Conservation (phyloP, 1,139 yeast genomes). For the Zygosaccharomyces pseudobailii region DNA sequence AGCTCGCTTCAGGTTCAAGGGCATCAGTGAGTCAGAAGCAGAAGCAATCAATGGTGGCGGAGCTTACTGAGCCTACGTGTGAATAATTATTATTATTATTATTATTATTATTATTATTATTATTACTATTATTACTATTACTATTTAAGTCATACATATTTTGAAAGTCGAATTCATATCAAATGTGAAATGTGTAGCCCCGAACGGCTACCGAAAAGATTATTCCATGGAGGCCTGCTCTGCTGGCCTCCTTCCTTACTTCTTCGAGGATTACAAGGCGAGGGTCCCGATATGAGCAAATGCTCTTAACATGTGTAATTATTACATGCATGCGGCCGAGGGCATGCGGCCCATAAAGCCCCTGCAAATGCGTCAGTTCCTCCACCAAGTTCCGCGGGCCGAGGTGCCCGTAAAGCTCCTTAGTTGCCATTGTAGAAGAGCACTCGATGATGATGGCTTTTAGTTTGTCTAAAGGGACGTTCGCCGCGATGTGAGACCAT, state of each 20-base stretch:
- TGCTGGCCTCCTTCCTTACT: slow-evolving; percentile 36
- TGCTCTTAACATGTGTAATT: slow-evolving; percentile 71
- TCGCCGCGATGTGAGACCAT: slow-evolving; percentile 55
- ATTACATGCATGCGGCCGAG: slow-evolving; percentile 47
- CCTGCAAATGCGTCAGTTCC: slow-evolving; percentile 47
- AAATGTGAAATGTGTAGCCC: slow-evolving; percentile 26
- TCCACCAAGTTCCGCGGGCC: slow-evolving; percentile 58
- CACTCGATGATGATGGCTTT: slow-evolving; percentile 70
- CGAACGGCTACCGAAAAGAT: slow-evolving; percentile 28
- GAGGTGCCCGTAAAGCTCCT: slow-evolving; percentile 69
- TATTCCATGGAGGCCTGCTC: slow-evolving; percentile 13
- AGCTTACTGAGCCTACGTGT: slow-evolving; percentile 38
- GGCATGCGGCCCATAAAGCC: slow-evolving; percentile 13
- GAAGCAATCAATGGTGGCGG: slow-evolving; percentile 76
- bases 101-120: slow-evolving; percentile 3
- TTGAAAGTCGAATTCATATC: background rate
- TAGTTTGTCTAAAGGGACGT: slow-evolving; percentile 40
- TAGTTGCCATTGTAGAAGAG: slow-evolving; percentile 51
- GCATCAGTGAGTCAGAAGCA: slow-evolving; percentile 61
- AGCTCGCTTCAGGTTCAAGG: slow-evolving; percentile 59
- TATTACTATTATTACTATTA: slow-evolving; percentile 3
- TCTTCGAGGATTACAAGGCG: slow-evolving; percentile 46
- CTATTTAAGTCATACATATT: background rate
- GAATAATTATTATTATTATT: background rate
- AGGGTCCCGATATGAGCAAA: slow-evolving; percentile 45